These are phyloP conservation scores for Stygiomarasmius scandens DNA, from an alignment of 1,284 basidiomycete genomes.

Conservation along the genomic window DNA sequence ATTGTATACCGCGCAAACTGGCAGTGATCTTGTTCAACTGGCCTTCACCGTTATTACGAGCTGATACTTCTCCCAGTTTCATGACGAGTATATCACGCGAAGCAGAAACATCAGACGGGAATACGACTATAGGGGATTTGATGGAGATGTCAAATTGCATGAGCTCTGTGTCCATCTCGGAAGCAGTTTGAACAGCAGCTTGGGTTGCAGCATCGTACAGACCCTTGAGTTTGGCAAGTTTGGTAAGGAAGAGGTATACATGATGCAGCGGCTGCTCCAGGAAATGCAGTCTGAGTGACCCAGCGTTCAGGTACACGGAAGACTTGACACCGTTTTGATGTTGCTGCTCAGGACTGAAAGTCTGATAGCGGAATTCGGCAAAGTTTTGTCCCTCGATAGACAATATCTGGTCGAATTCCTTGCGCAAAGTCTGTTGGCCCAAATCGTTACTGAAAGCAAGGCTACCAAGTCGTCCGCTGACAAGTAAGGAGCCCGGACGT, in stretches of 20 bases:
- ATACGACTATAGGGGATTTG: constrained; percentile 91
- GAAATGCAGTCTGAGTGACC: constrained; percentile 90
- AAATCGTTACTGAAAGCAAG: constrained; percentile 86
- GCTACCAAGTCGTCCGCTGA: constrained; percentile 86
- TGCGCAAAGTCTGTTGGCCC: constrained; percentile 49
- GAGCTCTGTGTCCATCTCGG: constrained; percentile 71
- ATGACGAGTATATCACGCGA: constrained; percentile 78
- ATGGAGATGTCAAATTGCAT: constrained; percentile 93
- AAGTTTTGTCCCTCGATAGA: constrained; percentile 96
- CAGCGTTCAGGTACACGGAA: constrained; percentile 83
- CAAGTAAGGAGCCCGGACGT: constrained; percentile 73
- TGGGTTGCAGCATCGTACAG: constrained; percentile 95
- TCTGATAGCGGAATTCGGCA: constrained; percentile 95
- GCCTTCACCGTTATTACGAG: constrained; percentile 79
- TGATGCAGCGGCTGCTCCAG: constrained; percentile 87
- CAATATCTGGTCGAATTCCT: constrained; percentile 86
- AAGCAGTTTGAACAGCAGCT: constrained; percentile 90
- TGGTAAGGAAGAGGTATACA: constrained; percentile 83
- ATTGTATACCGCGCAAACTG: constrained; percentile 84
- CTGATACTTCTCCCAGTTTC: constrained; percentile 88
- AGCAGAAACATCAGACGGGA: constrained; percentile 73
- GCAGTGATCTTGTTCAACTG: constrained; percentile 70
- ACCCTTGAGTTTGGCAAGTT: constrained; percentile 90
- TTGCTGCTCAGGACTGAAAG: constrained; percentile 76
- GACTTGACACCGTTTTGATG: constrained; percentile 87